Evolutionary conservation across 73 alveolate genomes (phyloP).

Genomic region (Blepharisma stoltei): DNA sequence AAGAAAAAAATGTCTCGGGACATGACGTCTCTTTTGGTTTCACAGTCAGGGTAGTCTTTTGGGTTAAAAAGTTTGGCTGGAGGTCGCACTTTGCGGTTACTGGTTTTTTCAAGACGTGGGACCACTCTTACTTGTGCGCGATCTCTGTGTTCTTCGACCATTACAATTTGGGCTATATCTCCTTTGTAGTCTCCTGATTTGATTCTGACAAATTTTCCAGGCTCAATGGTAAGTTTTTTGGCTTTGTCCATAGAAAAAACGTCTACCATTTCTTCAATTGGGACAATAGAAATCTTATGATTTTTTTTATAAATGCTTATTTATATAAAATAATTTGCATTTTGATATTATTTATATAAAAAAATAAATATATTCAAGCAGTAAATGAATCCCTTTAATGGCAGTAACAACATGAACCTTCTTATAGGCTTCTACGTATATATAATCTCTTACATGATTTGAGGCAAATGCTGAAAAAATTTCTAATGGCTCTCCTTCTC

Average conservation of each 20-base stretch:
- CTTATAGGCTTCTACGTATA: conserved; percentile 85
- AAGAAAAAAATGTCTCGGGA: conserved; percentile 38
- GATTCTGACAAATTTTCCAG: conserved; percentile 79
- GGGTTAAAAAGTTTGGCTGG: conserved; percentile 56
- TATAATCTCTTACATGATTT: conserved; percentile 74
- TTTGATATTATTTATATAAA: too few relatives aligned
- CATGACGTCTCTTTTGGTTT: conserved; percentile 1
- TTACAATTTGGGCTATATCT: conserved; percentile 80
- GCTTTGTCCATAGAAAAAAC: conserved; percentile 65
- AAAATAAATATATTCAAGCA: conserved; percentile 56
- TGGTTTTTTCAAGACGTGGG: conserved; percentile 66
- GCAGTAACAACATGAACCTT: conserved; percentile 79
- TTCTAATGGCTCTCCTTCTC: conserved; percentile 45
- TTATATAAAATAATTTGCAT: too few relatives aligned
- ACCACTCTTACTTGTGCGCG: conserved; percentile 62
- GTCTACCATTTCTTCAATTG: conserved; percentile 68
- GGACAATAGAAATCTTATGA: conserved; percentile 61
- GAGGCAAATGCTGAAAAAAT: conserved; percentile 76
- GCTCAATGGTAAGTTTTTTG: conserved; percentile 41
- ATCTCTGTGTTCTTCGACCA: conserved; percentile 67
- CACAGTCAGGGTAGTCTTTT: conserved; percentile 31
- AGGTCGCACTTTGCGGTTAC: conserved; percentile 42
- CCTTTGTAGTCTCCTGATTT: conserved; percentile 74
- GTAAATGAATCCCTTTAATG: conserved; percentile 57
- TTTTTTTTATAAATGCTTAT: too few relatives aligned